These are phyloP conservation scores for Lepidium campestre DNA, from an alignment of 441 rosid genomes.

Conservation along the genomic window DNA sequence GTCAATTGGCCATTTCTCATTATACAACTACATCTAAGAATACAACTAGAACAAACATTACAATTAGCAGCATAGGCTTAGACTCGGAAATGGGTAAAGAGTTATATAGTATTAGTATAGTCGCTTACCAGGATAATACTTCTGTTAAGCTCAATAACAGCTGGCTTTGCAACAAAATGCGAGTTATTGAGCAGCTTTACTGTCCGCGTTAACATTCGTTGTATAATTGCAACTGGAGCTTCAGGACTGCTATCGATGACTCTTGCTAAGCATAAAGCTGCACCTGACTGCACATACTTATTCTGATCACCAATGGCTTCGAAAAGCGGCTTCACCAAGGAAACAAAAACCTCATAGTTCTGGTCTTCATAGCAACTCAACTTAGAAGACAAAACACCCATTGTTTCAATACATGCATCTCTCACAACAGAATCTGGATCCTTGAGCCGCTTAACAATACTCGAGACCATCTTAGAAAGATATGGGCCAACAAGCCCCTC, in stretches of 20 bases:
- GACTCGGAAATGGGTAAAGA: neutral
- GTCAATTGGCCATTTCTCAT: neutral
- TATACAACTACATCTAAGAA: neutral
- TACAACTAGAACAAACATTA: slow-evolving; percentile 1
- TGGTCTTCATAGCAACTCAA: slow-evolving; percentile 38
- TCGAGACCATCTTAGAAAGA: slow-evolving; percentile 65
- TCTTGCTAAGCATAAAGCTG: slow-evolving; percentile 82
- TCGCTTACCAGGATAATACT: slow-evolving; percentile 63
- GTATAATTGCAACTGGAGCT: slow-evolving; percentile 68
- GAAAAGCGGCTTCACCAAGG: slow-evolving; percentile 69
- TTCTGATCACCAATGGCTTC: slow-evolving; percentile 93
- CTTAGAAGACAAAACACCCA: slow-evolving; percentile 63
- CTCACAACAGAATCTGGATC: slow-evolving; percentile 83
- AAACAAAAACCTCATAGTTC: slow-evolving; percentile 45
- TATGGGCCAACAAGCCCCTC: slow-evolving; percentile 41
- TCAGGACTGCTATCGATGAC: slow-evolving; percentile 52
- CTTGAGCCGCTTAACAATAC: slow-evolving; percentile 78
- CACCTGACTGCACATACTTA: slow-evolving; percentile 78
- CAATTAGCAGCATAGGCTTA: neutral
- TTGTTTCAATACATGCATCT: slow-evolving; percentile 80
- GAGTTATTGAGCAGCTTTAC: slow-evolving; percentile 73
- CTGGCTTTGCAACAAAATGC: slow-evolving; percentile 83
- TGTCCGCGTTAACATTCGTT: slow-evolving; percentile 64
- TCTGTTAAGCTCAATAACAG: slow-evolving; percentile 69
- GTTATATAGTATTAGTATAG: neutral